Base-by-base conservation (phyloP, 495 filamentous ascomycete species). In the Tirmania nivea region DNA sequence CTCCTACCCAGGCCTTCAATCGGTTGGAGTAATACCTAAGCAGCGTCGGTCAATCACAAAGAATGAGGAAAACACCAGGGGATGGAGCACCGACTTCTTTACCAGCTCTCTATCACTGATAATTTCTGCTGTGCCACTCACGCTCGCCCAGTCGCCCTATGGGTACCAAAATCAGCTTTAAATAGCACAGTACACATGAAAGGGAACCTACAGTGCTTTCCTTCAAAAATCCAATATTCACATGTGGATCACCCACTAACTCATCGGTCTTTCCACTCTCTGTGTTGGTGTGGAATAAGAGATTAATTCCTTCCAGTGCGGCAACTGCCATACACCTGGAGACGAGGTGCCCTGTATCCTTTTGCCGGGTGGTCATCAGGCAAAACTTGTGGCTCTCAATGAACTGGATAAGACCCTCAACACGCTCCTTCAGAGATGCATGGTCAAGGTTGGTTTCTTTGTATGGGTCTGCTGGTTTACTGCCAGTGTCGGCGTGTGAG, bases 201-300 rank as follows among this genome's bases (percentile, higher is more conserved):
- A 1, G 25, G 25, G 25, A 14, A 72, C 73, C 72, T 62, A 78
- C 75, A 55, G 85, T 86, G 39, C 73, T 77, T 56, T 65, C 68
- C 67, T 85, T 82, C 57, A 87, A 71, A 76, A 96, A 96, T 51
- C 78, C 77, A 64, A 94, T 75, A 71, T 94, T 94, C 65, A 82
- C 75, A 65, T 87, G 77, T 0, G 78, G 73, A 69, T 94, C 81
- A 16, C 69, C 68, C 49, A 73, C 68, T 14, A 96, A 74, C 63
- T 94, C 87, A 68, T 84, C 74, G 11, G 86, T 88, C 71, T 96
- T 94, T 67, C 84, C 83, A 36, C 84, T 87, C 65, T 90, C 84
- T 55, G 85, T 86, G 71, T 94, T 94, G 59, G 86, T 85, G 70
- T 90, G 80, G 76, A 96, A 94, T 68, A 93, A 74, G 49, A 93